These are phyloP conservation scores for Eragrostis tef DNA, from an alignment of 202 grass and related monocot species.

Conservation along the genomic window DNA sequence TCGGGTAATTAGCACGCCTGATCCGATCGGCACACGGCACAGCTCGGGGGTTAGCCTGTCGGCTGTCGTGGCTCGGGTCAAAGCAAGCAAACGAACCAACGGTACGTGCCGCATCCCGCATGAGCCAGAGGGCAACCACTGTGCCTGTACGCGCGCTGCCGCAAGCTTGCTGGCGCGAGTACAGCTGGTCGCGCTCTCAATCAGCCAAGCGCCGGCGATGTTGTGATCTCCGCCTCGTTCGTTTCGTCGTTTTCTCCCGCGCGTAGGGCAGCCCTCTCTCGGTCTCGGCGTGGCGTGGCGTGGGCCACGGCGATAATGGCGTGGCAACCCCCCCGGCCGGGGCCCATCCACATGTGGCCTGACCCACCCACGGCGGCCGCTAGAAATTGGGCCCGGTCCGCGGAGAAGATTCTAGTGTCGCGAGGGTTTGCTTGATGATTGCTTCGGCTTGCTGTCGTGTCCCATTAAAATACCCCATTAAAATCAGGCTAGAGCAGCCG, in stretches of 20 bases:
- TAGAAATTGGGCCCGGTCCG: background rate
- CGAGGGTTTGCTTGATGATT: background rate
- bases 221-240: background rate
- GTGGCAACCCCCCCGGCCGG: background rate
- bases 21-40: too few relatives aligned
- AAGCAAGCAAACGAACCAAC: background rate
- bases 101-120: too few relatives aligned
- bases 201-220: too few relatives aligned
- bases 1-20: background rate
- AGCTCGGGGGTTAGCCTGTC: background rate
- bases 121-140: background rate
- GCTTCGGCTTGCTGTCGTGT: background rate
- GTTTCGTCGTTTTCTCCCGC: background rate
- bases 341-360: background rate
- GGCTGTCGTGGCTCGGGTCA: background rate
- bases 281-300: too few relatives aligned
- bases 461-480: too few relatives aligned
- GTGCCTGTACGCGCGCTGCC: background rate
- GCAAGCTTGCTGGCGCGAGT: background rate
- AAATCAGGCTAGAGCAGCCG: slow-evolving; percentile 58
- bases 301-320: background rate
- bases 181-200: background rate
- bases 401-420: background rate
- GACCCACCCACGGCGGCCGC: background rate
- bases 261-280: background rate